Base-by-base conservation (phyloP, 495 filamentous ascomycete species). In the Penicillium chermesinum region DNA sequence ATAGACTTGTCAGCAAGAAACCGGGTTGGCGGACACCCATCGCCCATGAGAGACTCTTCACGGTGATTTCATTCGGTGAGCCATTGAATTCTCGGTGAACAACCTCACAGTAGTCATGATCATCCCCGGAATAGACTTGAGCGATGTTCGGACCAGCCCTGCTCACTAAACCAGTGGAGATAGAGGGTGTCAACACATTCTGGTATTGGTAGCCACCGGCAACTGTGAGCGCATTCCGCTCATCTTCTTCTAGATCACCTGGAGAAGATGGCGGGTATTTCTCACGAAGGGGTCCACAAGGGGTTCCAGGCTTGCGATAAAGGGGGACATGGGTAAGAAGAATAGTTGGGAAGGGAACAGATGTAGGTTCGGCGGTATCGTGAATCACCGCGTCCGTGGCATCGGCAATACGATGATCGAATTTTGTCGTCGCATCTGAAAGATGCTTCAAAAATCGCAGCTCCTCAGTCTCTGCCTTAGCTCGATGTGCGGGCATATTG, bases 51-150 rank as follows among this genome's bases (percentile, higher is more conserved):
- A 95, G 74, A 53, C 82, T 87, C 67, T 99, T 99, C 46, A 97
- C 89, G 0, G 94, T 97, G 53, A 96, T 91, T 57, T 99, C 94
- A 19, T 74, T 79, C 1, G 91, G 84, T 0, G 79, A 79, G 35
- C 77, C 79, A 8, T 74, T 79, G 48, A 81, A 86, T 39, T 83
- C 76, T 9, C 72, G 74, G 61, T 99, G 94, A 1, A 78, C 67
- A 18, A 97, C 66, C 46, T 96, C 90, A 67, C 94, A 99, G 69
- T 97, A 95, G 65, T 99, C 94, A 66, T 99, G 94, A 64, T 99
- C 94, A 57, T 99, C 94, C 1, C 94, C 94, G 1, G 89, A 95
- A 62, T 96, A 97, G 34, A 88, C 84, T 42, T 90, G 83, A 12
- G 69, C 54, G 7, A 76, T 48, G 14, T 95, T 82, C 39, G 89